These are phyloP conservation scores for Solanum medicagineum DNA, from an alignment of 257 asterid species.

Conservation along the genomic window DNA sequence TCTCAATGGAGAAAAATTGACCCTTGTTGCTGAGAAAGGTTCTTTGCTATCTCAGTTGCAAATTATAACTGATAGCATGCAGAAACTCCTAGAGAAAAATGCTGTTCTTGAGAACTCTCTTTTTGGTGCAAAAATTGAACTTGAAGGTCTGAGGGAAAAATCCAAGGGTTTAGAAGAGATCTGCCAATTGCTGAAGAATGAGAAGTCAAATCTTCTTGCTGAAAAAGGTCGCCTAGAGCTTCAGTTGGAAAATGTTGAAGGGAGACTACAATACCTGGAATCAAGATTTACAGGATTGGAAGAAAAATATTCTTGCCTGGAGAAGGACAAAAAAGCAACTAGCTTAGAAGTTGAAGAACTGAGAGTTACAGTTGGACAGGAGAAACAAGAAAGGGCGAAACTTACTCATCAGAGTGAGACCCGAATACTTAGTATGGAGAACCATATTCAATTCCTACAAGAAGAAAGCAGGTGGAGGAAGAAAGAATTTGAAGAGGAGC, in stretches of 20 bases:
- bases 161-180: slow-evolving; percentile 78
- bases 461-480: slow-evolving; percentile 64
- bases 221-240: slow-evolving; percentile 48
- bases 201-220: slow-evolving; percentile 43
- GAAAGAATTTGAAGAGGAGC: slow-evolving; percentile 68
- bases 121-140: slow-evolving; percentile 57
- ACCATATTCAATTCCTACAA: slow-evolving; percentile 52
- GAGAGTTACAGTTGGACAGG: slow-evolving; percentile 37
- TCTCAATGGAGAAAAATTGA: slow-evolving; percentile 46
- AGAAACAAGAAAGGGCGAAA: slow-evolving; percentile 57
- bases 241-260: slow-evolving; percentile 56
- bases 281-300: slow-evolving; percentile 54
- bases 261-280: slow-evolving; percentile 46
- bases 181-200: slow-evolving; percentile 64
- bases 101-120: slow-evolving; percentile 75
- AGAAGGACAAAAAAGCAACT: slow-evolving; percentile 62
- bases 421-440: slow-evolving; percentile 51
- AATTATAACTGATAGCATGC: slow-evolving; percentile 63
- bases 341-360: slow-evolving; percentile 50
- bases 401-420: slow-evolving; percentile 39
- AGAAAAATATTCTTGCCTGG: slow-evolving; percentile 49
- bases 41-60: slow-evolving; percentile 65
- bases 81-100: slow-evolving; percentile 55
- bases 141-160: slow-evolving; percentile 84
- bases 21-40: slow-evolving; percentile 70